Percentiles rank a stretch among this genome's conserved stretches.
Evolutionary conservation across 345 rosid species (phyloP).

Genomic region (Populus tremula): DNA sequence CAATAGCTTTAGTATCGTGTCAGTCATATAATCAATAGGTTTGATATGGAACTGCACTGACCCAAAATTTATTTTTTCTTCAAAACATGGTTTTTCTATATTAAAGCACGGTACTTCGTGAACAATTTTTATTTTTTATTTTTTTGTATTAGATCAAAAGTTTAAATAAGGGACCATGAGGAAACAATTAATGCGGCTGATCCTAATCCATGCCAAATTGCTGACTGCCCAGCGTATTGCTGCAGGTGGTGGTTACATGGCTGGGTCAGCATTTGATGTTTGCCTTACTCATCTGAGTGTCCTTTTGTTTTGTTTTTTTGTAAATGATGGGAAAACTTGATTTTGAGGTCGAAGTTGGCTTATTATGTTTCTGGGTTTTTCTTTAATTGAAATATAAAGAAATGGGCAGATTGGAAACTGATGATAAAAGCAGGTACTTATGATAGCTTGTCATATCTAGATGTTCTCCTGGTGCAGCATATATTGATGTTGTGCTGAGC

Average conservation of each 20-base stretch:
- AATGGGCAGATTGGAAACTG: slow-evolving; percentile 28
- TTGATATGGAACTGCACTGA: too few relatives aligned
- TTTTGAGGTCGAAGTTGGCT: neutral
- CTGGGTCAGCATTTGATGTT: slow-evolving; percentile 37
- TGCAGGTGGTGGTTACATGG: slow-evolving; percentile 45
- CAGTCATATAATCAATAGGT: too few relatives aligned
- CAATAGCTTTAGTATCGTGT: too few relatives aligned
- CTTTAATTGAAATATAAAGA: neutral
- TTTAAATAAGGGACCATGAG: slow-evolving; percentile 36
- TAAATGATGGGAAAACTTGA: neutral
- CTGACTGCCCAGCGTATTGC: slow-evolving; percentile 50
- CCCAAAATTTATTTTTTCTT: too few relatives aligned
- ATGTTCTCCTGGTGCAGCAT: slow-evolving; percentile 16
- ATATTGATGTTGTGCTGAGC: slow-evolving; percentile 18
- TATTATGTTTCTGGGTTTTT: neutral
- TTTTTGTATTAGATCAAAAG: too few relatives aligned
- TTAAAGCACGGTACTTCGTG: too few relatives aligned
- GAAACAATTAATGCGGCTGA: slow-evolving; percentile 44
- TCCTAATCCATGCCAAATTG: slow-evolving; percentile 11
- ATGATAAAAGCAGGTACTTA: slow-evolving; percentile 28
- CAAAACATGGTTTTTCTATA: too few relatives aligned
- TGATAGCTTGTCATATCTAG: slow-evolving; percentile 8
- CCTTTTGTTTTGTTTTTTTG: slow-evolving; percentile 3
- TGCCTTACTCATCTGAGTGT: slow-evolving; percentile 78
- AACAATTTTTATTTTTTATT: too few relatives aligned